Evolutionary conservation across 306 rosid genomes (phyloP), one percentile per base, ranked within the genome.

Genomic region (Neltuma alba): DNA sequence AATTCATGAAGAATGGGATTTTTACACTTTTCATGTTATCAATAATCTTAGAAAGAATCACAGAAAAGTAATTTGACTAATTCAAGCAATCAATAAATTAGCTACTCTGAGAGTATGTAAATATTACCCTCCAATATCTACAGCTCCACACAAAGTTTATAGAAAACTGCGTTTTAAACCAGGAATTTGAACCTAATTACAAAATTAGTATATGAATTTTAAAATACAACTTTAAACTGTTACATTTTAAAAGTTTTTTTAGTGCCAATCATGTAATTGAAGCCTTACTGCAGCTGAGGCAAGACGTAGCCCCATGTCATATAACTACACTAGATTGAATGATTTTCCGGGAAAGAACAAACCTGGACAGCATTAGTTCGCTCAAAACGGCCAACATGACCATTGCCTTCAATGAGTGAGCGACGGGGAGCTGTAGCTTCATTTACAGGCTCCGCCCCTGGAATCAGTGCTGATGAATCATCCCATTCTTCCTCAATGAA

Each of bases 401-500:
- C 48, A 20, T 82, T 82, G 65, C 78, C 84, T 79, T 85, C 89
- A 25, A 67, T 76, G 62, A 64, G 70, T 52, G 80, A 45, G 37
- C 36, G 79, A 12, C 55, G 86, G 70, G 58, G 79, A 80, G 84
- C 79, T 47, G 72, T 67, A 64, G 77, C 57, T 16, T 83, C 79
- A 38, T 71, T 77, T 77, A 78, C 82, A 38, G 78, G 70, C 77
- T 81, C 87, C 23, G 83, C 85, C 83, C 99, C 92, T 9, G 93
- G 96, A 82, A 95, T 75, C 83, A 91, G 70, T 55, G 85, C 86
- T 1, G 85, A 71, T 38, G 81, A 80, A 54, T 93, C 96, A 41
- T 96, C 98, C 99, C 99, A 96, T 77, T 96, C 99, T 83, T 93
- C 96, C 87, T 96, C 99, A 63, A 96, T 41, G 81, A 96, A 96